These are phyloP conservation scores for Salix exigua DNA, from an alignment of 345 rosid genomes.

Conservation along the genomic window DNA sequence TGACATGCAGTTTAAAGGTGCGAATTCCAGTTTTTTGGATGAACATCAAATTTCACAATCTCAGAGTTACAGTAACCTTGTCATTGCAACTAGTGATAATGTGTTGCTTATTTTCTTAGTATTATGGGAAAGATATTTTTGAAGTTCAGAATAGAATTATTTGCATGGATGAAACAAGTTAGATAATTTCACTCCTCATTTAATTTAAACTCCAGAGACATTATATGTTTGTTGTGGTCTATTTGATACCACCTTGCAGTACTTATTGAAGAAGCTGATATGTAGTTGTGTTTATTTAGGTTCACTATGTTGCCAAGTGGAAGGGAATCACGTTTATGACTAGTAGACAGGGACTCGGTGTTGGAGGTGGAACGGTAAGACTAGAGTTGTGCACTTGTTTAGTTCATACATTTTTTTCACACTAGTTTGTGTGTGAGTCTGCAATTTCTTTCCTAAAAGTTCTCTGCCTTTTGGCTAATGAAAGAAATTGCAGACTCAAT, in stretches of 20 bases:
- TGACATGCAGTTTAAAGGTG: no score
- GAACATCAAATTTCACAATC: neutral
- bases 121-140: neutral
- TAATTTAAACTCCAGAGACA: neutral
- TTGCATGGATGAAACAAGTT: neutral
- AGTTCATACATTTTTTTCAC: neutral
- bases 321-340: slow-evolving; percentile 94
- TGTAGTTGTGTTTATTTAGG: slow-evolving; percentile 35
- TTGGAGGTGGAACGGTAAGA: slow-evolving; percentile 95
- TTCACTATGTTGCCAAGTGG: slow-evolving; percentile 98
- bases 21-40: no score
- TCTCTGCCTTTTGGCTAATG: neutral
- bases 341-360: slow-evolving; percentile 91
- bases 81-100: neutral
- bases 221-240: neutral
- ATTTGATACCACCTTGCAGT: neutral
- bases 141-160: neutral
- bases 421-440: neutral
- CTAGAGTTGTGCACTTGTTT: neutral
- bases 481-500: no score
- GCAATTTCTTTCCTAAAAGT: neutral
- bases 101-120: neutral
- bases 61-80: neutral
- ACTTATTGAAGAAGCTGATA: slow-evolving; percentile 3
- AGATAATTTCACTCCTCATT: neutral